phyloP scores from a whole-genome alignment of 2,329 filamentous ascomycete species.

The Sporothrix sp. region DNA sequence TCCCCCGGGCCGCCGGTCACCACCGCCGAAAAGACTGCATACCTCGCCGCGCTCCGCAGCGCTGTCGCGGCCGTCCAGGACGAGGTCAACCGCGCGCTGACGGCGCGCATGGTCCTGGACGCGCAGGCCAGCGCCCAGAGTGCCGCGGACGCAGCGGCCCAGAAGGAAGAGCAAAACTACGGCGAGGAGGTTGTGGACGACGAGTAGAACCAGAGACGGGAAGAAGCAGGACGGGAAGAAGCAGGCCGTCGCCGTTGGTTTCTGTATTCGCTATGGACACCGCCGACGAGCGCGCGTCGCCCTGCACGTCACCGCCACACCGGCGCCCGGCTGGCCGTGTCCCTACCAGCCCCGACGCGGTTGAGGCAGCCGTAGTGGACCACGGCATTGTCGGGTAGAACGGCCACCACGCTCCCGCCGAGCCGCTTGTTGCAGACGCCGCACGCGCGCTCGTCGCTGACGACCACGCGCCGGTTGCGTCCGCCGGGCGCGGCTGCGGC shows the following conservation, averaged over 20 bases:
- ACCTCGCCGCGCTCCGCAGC: conserved; percentile 48
- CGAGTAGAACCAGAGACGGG: conserved; percentile 25
- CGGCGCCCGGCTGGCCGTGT: conserved; percentile 21
- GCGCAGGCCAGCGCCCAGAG: conserved; percentile 38
- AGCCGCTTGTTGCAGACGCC: conserved; percentile 88
- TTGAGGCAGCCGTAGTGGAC: conserved; percentile 74
- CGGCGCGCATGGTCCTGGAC: conserved; percentile 64
- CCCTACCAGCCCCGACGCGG: conserved; percentile 34
- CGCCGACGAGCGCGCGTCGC: background rate
- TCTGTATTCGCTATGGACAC: background rate
- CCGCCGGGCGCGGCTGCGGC: conserved; percentile 41
- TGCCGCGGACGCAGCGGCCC: conserved; percentile 37
- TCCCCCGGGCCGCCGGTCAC: conserved; percentile 20
- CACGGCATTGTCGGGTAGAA: conserved; percentile 72
- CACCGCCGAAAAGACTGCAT: conserved; percentile 42
- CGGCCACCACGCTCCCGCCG: conserved; percentile 83
- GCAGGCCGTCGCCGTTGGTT: no score
- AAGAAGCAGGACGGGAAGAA: background rate
- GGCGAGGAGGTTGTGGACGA: conserved; percentile 70
- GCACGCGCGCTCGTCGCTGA: conserved; percentile 82
- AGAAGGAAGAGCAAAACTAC: conserved; percentile 65
- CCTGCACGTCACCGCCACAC: conserved; percentile 1
- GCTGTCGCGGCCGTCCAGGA: conserved; percentile 52
- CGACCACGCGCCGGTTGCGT: conserved; percentile 58
- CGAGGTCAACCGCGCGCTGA: conserved; percentile 61